Evolutionary conservation across 768 basidiomycete species (phyloP).

Genomic region (Tricholoma sp.): DNA sequence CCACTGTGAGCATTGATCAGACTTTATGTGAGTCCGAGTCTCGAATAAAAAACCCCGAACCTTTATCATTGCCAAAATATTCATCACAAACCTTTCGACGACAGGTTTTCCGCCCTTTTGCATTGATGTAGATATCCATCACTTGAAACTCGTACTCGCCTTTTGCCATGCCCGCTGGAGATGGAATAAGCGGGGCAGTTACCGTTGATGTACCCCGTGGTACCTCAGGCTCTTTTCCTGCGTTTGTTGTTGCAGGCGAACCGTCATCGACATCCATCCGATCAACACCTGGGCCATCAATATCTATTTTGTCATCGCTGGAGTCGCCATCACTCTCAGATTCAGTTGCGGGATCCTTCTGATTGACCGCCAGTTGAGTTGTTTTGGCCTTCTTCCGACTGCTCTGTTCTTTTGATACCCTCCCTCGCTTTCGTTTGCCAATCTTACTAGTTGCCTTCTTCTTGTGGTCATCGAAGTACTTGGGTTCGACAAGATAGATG

Average conservation of each 20-base stretch:
- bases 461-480: no score
- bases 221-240: no score
- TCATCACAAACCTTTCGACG: not conserved
- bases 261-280: no score
- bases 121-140: not conserved
- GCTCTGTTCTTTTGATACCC: not conserved
- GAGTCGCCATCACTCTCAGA: not conserved
- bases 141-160: not conserved
- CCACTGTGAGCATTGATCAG: no score
- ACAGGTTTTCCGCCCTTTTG: not conserved
- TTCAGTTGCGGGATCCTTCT: not conserved
- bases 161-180: not conserved
- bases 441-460: not conserved
- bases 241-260: no score
- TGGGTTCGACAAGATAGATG: constrained; percentile 11
- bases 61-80: not conserved
- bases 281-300: no score
- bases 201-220: no score
- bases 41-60: no score
- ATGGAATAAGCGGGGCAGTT: not conserved
- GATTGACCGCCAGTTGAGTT: not conserved
- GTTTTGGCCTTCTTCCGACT: not conserved
- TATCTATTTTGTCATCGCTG: no score
- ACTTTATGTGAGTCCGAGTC: no score
- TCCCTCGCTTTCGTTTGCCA: not conserved